Evolutionary conservation across 495 filamentous ascomycete genomes (phyloP), one percentile per base, ranked within the genome.

Genomic region (Tricharina praecox): DNA sequence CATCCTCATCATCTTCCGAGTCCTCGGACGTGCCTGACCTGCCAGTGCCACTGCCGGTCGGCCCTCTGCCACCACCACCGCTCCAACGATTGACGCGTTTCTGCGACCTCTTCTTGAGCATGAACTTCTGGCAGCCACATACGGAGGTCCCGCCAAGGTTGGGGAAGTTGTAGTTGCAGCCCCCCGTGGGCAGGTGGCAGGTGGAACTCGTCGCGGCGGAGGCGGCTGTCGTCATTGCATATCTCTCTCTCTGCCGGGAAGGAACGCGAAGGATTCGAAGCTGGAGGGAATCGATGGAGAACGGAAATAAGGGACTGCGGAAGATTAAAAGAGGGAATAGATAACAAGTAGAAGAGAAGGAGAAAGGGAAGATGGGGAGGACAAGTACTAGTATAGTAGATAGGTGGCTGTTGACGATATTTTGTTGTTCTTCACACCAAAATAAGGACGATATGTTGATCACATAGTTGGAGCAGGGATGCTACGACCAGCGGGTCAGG

Each of bases 41-140:
- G 25, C 16, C 11, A 40, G 26, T 47, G 26, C 16, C 45, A 23
- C 32, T 25, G 42, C 51, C 54, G n/a, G n/a, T n/a, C n/a, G n/a
- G n/a, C n/a, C n/a, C n/a, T 53, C 24, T n/a, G 24, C 40, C 48
- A 30, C 41, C 38, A 13, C 23, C 37, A 23, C 5, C 18, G 41
- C 10, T 42, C 21, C 18, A 47, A 23, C 35, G 25, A 24, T 10
- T 4, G 23, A 13, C 20, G 10, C 18, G 5, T 25, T 45, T 23
- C 16, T 25, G 34, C 24, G 34, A n/a, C 23, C 35, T 53, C 23
- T 35, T 37, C 11, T 38, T 30, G 34, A 49, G 42, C 43, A 45
- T 54, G 40, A 59, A 59, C 24, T 18, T 18, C 32, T 59, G 55
- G 35, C 55, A 59, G 16, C 55, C 55, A 10, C 55, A 59, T 13